Conservation (phyloP, 2,329 filamentous ascomycete species). For the Davidsoniella virescens region DNA sequence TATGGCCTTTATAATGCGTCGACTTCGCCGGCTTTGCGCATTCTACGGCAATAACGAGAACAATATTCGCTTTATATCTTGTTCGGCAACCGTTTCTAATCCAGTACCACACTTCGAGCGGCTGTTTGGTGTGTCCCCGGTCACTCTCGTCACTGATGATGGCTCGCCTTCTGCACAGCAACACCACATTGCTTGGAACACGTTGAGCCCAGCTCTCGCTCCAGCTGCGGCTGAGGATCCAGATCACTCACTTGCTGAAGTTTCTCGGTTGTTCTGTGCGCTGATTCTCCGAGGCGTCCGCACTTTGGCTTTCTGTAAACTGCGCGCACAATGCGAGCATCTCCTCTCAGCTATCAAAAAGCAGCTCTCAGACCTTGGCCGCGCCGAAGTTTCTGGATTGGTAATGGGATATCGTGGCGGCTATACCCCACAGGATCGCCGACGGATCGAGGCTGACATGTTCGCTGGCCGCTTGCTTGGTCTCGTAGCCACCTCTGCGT, state of each 20-base stretch:
- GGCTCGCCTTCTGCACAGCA: conserved; percentile 51
- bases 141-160: conserved; percentile 73
- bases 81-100: conserved; percentile 91
- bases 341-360: conserved; percentile 64
- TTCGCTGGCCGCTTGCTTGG: conserved; percentile 88
- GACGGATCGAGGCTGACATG: conserved; percentile 86
- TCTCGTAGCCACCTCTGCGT: conserved; percentile 81
- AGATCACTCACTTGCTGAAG: conserved; percentile 36
- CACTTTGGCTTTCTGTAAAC: conserved; percentile 81
- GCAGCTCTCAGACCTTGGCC: conserved; percentile 57
- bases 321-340: conserved; percentile 77
- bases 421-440: conserved; percentile 80
- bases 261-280: conserved; percentile 81
- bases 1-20: conserved; percentile 85
- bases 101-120: conserved; percentile 81
- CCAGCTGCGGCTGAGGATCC: conserved; percentile 1
- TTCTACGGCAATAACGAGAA: conserved; percentile 73
- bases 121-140: conserved; percentile 77
- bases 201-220: neutral
- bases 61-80: conserved; percentile 63
- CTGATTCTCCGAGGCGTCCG: conserved; percentile 75
- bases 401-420: conserved; percentile 95
- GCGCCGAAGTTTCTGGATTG: conserved; percentile 56
- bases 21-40: conserved; percentile 73
- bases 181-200: conserved; percentile 10